Conservation (phyloP, 2,329 filamentous ascomycete genomes). For the Cercospora berteroae region DNA sequence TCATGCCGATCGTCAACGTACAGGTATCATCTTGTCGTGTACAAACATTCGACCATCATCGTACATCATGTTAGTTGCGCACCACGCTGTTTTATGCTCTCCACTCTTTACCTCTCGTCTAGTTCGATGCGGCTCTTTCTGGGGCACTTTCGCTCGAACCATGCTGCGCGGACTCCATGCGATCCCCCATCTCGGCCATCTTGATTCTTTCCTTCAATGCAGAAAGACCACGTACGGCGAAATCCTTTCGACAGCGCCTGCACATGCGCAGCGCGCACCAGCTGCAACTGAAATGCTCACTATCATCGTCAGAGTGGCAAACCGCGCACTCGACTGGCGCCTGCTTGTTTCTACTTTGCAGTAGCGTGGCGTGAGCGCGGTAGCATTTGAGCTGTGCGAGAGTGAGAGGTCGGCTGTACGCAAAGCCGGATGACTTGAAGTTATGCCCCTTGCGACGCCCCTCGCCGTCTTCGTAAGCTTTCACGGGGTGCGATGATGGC, state of each 20-base stretch:
- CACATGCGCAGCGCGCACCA: constrained; percentile 38
- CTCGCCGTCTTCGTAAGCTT: constrained; percentile 22
- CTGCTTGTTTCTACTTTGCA: constrained; percentile 33
- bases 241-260: constrained; percentile 28
- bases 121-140: constrained; percentile 5
- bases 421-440: constrained; percentile 37
- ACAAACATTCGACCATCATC: neutral
- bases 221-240: constrained; percentile 26
- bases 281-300: constrained; percentile 34
- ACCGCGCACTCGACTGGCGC: constrained; percentile 38
- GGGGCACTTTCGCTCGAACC: constrained; percentile 15
- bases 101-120: neutral
- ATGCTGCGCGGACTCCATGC: constrained; percentile 11
- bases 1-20: neutral
- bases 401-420: constrained; percentile 33
- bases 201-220: constrained; percentile 29
- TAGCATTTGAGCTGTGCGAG: constrained; percentile 35
- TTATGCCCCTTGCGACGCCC: constrained; percentile 31
- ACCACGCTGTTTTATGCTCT: neutral
- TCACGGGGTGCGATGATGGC: constrained; percentile 18
- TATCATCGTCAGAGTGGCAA: constrained; percentile 36
- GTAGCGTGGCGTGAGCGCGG: constrained; percentile 30
- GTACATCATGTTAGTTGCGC: neutral
- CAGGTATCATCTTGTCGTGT: neutral
- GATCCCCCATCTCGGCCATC: constrained; percentile 17